phyloP scores from a whole-genome alignment of 2,329 filamentous ascomycete genomes.

The Trichophaea hybrida region DNA sequence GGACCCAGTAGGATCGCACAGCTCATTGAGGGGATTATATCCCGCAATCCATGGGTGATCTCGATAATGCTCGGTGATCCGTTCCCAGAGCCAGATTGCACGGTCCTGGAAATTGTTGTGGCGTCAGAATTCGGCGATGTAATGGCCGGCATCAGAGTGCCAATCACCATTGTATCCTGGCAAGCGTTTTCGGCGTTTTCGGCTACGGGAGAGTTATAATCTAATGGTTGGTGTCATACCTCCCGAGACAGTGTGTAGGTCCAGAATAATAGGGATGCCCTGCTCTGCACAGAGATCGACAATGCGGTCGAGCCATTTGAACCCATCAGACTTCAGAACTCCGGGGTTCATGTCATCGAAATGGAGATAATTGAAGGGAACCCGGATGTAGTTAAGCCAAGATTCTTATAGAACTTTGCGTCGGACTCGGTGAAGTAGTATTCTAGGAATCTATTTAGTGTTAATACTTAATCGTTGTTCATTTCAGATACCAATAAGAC shows the following conservation, averaged over 20 bases:
- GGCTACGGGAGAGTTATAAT: not conserved
- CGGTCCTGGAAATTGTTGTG: conserved; percentile 37
- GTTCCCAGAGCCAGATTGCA: conserved; percentile 35
- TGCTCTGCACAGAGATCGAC: conserved; percentile 36
- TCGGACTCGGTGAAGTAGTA: conserved; percentile 47
- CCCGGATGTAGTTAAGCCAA: conserved; percentile 43
- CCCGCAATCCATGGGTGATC: conserved; percentile 34
- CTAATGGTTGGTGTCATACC: not conserved
- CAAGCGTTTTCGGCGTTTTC: not conserved
- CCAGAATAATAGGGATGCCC: conserved; percentile 36
- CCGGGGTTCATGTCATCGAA: conserved; percentile 41
- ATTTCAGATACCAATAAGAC: not conserved
- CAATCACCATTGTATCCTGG: conserved; percentile 37
- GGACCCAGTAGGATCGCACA: conserved; percentile 30
- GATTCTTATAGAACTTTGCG: conserved; percentile 42
- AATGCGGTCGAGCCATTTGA: conserved; percentile 38
- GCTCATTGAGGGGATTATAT: conserved; percentile 32
- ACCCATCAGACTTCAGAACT: conserved; percentile 37
- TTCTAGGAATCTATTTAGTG: conserved; percentile 31
- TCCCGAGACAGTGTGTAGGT: conserved; percentile 36
- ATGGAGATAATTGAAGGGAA: conserved; percentile 48
- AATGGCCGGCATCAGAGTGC: conserved; percentile 32
- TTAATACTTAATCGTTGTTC: not conserved
- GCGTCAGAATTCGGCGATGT: conserved; percentile 36
- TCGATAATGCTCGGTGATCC: conserved; percentile 34